Base-by-base conservation (phyloP, 805 yeast species). In the Candida awuae region DNA sequence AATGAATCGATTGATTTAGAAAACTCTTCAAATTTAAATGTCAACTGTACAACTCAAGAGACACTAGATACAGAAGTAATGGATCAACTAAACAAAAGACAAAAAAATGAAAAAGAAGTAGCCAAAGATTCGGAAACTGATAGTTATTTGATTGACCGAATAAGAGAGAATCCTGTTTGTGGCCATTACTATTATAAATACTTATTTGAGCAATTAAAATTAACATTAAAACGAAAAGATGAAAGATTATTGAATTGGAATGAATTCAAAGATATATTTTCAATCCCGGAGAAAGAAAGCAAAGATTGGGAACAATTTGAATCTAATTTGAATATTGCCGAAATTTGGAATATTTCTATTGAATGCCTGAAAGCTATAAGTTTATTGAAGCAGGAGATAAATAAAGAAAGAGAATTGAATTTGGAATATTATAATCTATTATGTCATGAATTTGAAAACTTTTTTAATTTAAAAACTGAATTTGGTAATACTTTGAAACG, bases 161-260 rank as follows among this genome's bases (percentile, higher is more conserved):
- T 41, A 3, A 28, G 36, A 5, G 16, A 36, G 6, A 23, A 41
- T 31, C 43, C 43, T n/a, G n/a, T 35, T 9, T 28, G 30, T 15
- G 43, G 37, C 7, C 34, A 29, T n/a, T 37, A 36, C 20, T 41
- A 41, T 28, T 41, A 37, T 18, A 14, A 27, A 16, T 23, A 34
- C 23, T 20, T 41, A 14, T 36, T 40, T 22, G 35, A 26, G 14
- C 22, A 34, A 9, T 19, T 41, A 17, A 25, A 9, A 25, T 7
- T 14, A 25, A 14, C 28, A 12, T 25, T 10, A 6, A 9, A 10
- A 25, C n/a, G 28, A 14, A 9, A 5, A 5, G 13, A 10, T 37
- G 3, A 29, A 27, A 20, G 20, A 30, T 13, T n/a, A 23, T 10
- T n/a, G n/a, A 12, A 15, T 9, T 34, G 41, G 41, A 38, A 37